Base-by-base conservation (phyloP, 1,139 yeast species). In the Sugiyamaella novakii region DNA sequence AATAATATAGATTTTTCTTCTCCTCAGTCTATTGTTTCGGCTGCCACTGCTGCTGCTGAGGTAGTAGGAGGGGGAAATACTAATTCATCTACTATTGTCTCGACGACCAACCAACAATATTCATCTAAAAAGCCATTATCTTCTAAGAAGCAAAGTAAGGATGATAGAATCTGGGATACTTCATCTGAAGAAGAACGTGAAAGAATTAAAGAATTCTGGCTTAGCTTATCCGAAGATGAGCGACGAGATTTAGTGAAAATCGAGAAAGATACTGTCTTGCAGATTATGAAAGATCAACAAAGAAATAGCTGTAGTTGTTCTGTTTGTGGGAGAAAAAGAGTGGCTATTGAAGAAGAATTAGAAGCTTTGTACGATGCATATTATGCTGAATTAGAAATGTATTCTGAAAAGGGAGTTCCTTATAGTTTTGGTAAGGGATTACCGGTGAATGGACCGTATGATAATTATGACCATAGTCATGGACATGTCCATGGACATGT, bases 311-410 rank as follows among this genome's bases (percentile, higher is more conserved):
- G 97, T 65, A 77, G 81, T 50, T 91, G 98, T 65, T 72, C 82
- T 4, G 82, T 82, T 25, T 91, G 98, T 68, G 95, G 94, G 1
- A 77, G 88, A 46, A 81, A 86, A 57, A 80, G 83, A 57, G 71
- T 75, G 53, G 80, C 89, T 25, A 79, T 88, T 57, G 94, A 87
- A 61, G 83, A 82, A 56, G 96, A 87, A 62, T 76, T 91, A 61
- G 91, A 85, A 59, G 79, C 81, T 48, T 79, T 89, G 40, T 88
- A 87, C 59, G 79, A 79, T 53, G 75, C 77, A 3, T 78, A 76
- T 57, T 75, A 73, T 54, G 68, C 66, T 46, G 67, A 70, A 58
- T 63, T 72, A 42, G 70, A 67, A 47, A 58, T 57, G 42, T 63
- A 62, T 40, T 64, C 67, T 10, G 62, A 54, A 6, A 42, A 39